Base-by-base conservation (phyloP, 169 alveolate species). In the Cryptosporidium sp. region DNA sequence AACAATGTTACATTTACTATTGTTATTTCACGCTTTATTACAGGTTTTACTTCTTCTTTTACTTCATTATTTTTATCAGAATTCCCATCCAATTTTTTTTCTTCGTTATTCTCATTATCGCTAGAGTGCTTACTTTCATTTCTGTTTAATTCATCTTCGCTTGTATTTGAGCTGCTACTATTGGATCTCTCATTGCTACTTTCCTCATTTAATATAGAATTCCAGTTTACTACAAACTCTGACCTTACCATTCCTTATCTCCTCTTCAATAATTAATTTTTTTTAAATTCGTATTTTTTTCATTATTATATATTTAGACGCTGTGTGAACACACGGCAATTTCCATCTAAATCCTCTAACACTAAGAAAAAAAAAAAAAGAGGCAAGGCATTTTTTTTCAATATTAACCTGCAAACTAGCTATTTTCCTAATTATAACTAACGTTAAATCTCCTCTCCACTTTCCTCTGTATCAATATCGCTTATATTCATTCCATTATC, bases 391-490 rank as follows among this genome's bases (percentile, higher is more conserved):
- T 14, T 14, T 48, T 48, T 48, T 42, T 48, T 14, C n/a, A 48
- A 48, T 48, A 14, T 14, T 12, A 14, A 14, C 56, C 56, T 48
- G 56, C 21, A 48, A 48, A 23, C 14, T 56, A 56, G 0, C 67
- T 2, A 56, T 26, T n/a, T 12, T 23, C 35, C 9, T 21, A 23
- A 56, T 26, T 56, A 56, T 10, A 23, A 65, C 51, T 29, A 35
- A 29, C 51, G 31, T n/a, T 10, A 65, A 31, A 65, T 33, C 16
- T 65, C 72, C 31, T 62, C 62, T 10, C n/a, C 67, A 21, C 60
- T 56, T 44, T 62, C 75, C 16, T 80, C 89, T n/a, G 80, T 80
- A 62, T 80, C 89, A 39, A 80, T 61, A 44, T 80, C 89, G 62
- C 89, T 80, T 18, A 80, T 9, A 44, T 80, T 45, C 42, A 48